Evolutionary conservation across 2,329 filamentous ascomycete genomes (phyloP), one percentile per base, ranked within the genome.

Genomic region (Alternaria infectoria): DNA sequence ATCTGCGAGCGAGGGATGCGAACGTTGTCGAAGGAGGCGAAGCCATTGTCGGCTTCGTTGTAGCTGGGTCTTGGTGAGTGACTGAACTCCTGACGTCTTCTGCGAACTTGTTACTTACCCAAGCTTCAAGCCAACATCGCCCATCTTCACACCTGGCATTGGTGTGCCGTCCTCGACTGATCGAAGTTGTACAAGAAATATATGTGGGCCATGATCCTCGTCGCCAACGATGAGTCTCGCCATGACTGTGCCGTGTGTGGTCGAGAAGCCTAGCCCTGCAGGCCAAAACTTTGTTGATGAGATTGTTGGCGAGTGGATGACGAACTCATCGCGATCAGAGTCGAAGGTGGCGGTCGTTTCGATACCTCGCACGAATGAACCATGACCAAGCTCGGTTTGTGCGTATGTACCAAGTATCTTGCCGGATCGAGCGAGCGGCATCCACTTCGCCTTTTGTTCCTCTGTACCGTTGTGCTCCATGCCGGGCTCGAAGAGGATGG

Each of bases 321-420:
- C 69, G 57, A 86, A 86, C 47, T 83, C 78, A 64, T 82, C 81
- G 1, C 75, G 72, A 25, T 77, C 66, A 0, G 70, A 69, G 69
- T 85, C 80, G 77, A 80, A 85, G 6, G 77, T 79, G 2, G 84
- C 84, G 59, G 81, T 74, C 28, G 81, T 81, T 63, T 86, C 84
- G 9, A 86, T 64, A 0, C 83, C 83, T 49, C 81, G 75, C 5
- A 85, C 83, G 64, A 85, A 85, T 32, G 82, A 84, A 1, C 84
- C 84, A 63, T 86, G 84, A 0, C 83, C 84, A 6, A 86, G 74
- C 62, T 86, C 84, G 1, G 84, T 85, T 69, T 84, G 83, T 6
- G 80, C 81, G 68, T 85, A 85, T 25, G 81, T 81, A 11, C 63
- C 63, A 12, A 65, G 44, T 19, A 84, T 83, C 59, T 83, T 80